A percentile compares a stretch with the other conserved stretches of the same genome.
These are phyloP conservation scores for Melampsora americana DNA, from an alignment of 1,284 basidiomycete genomes.

Conservation along the genomic window DNA sequence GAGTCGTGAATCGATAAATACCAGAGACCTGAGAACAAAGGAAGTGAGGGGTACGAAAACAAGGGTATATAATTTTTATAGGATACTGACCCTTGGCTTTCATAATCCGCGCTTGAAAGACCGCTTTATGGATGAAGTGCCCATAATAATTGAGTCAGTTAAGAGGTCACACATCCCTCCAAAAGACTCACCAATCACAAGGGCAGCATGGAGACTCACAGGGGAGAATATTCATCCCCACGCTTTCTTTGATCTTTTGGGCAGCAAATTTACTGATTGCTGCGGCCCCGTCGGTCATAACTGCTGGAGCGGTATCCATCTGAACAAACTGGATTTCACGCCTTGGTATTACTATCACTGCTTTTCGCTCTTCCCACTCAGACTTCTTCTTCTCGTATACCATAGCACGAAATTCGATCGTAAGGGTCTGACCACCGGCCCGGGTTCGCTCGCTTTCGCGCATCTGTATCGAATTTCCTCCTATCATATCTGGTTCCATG, in stretches of 20 bases:
- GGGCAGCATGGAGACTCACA: background rate
- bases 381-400: background rate
- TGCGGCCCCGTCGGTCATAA: constrained; percentile 43
- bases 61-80: background rate
- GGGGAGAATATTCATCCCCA: constrained; percentile 19
- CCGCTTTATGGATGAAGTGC: background rate
- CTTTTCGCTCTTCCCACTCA: background rate
- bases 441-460: background rate
- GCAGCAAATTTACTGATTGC: constrained; percentile 36
- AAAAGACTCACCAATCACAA: background rate
- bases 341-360: background rate
- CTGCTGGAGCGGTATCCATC: constrained; percentile 1
- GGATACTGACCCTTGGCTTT: constrained; percentile 24
- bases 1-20: background rate
- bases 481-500: background rate
- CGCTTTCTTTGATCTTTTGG: constrained; percentile 7
- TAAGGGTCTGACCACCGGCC: background rate
- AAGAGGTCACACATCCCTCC: no score
- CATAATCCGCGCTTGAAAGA: constrained; percentile 40
- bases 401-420: background rate
- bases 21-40: constrained; percentile 18
- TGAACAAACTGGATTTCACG: background rate
- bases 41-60: background rate
- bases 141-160: no score
- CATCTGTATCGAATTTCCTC: background rate